Percentiles rank a stretch among this genome's conserved stretches.
These are phyloP conservation scores for Cryptosporidium parvum DNA, from an alignment of 169 alveolate species.

Conservation along the genomic window DNA sequence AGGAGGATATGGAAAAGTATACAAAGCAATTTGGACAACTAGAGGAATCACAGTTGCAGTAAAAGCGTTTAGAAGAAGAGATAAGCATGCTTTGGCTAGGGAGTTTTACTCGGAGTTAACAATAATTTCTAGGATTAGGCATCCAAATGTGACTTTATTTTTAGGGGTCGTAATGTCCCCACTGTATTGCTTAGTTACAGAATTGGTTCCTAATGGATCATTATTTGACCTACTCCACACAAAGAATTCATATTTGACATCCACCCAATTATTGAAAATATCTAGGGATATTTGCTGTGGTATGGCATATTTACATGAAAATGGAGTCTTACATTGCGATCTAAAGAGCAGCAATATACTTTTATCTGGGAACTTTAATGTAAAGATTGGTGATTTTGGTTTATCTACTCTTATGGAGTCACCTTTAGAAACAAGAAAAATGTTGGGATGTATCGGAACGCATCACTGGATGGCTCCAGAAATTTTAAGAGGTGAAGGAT, in stretches of 20 bases:
- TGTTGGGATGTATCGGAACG: slow-evolving; percentile 85
- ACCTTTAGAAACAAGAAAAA: slow-evolving; percentile 77
- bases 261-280: slow-evolving; percentile 77
- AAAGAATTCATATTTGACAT: slow-evolving; percentile 73
- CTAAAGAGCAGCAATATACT: slow-evolving; percentile 85
- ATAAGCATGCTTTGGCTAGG: slow-evolving; percentile 75
- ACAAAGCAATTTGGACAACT: slow-evolving; percentile 82
- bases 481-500: slow-evolving; percentile 85
- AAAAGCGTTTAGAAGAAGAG: slow-evolving; percentile 80
- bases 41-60: slow-evolving; percentile 82
- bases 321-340: slow-evolving; percentile 88
- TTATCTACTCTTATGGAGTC: slow-evolving; percentile 81
- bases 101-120: slow-evolving; percentile 85
- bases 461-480: slow-evolving; percentile 93
- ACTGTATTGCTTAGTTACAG: slow-evolving; percentile 86
- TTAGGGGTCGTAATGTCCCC: slow-evolving; percentile 85
- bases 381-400: slow-evolving; percentile 91
- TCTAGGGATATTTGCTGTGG: slow-evolving; percentile 86
- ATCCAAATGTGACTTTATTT: slow-evolving; percentile 85
- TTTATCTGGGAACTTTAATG: slow-evolving; percentile 85
- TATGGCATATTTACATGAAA: slow-evolving; percentile 84
- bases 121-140: slow-evolving; percentile 84
- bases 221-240: slow-evolving; percentile 85
- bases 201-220: slow-evolving; percentile 82
- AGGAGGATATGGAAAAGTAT: slow-evolving; percentile 90